phyloP scores from a whole-genome alignment of 2,329 filamentous ascomycete genomes.

The Scedosporium apiospermum region DNA sequence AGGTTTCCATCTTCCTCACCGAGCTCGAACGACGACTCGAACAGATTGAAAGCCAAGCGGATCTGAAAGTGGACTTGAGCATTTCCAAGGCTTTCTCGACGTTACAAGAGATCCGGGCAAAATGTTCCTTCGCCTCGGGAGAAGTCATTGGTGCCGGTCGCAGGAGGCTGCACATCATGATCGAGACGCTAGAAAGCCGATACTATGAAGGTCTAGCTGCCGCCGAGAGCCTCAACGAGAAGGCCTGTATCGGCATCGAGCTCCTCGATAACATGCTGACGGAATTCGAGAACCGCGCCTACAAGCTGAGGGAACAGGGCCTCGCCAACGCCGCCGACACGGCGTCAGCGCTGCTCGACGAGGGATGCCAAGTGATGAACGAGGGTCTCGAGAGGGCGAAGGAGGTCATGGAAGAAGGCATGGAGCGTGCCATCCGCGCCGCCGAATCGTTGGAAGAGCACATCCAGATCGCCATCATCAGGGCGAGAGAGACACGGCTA shows the following conservation, averaged over 20 bases:
- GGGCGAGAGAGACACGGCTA: conserved; percentile 70
- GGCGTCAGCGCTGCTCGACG: conserved; percentile 63
- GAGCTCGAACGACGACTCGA: conserved; percentile 83
- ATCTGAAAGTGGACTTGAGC: conserved; percentile 66
- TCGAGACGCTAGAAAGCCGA: conserved; percentile 80
- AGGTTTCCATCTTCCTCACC: conserved; percentile 72
- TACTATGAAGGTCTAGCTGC: conserved; percentile 81
- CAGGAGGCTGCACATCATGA: conserved; percentile 74
- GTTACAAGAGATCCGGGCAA: conserved; percentile 73
- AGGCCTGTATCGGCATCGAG: conserved; percentile 78
- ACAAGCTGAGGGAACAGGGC: conserved; percentile 70
- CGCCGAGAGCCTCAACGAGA: conserved; percentile 82
- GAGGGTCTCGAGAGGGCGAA: conserved; percentile 65
- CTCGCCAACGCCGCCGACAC: conserved; percentile 57
- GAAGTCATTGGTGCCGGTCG: conserved; percentile 83
- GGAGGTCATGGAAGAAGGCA: conserved; percentile 69
- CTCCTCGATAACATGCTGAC: conserved; percentile 77
- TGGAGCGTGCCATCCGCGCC: conserved; percentile 74
- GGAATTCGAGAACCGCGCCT: conserved; percentile 75
- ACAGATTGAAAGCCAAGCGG: conserved; percentile 79
- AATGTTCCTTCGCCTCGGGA: conserved; percentile 83
- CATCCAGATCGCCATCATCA: conserved; percentile 66
- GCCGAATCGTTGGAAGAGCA: conserved; percentile 76
- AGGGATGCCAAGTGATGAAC: conserved; percentile 72
- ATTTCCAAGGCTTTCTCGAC: conserved; percentile 80